Evolutionary conservation across 139 green algal species (phyloP).

Genomic region (Auxenochlorella protothecoides): DNA sequence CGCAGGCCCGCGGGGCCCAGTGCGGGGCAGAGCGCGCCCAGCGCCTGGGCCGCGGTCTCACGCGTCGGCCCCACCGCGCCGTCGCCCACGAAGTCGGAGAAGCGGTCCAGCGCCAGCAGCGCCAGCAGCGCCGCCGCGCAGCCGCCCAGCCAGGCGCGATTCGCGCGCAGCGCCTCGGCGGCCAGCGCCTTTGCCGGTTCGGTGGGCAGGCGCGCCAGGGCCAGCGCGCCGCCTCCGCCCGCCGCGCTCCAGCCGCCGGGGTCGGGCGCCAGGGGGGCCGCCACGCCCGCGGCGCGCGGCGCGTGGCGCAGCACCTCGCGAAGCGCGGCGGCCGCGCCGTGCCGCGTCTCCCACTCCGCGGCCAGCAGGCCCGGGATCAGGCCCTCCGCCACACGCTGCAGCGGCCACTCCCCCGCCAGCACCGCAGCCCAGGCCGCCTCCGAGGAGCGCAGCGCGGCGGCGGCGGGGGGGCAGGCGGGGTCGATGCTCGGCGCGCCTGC

Average conservation of each 20-base stretch:
- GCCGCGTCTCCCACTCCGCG: constrained; percentile 37
- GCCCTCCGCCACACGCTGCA: neutral
- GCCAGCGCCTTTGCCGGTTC: constrained; percentile 9
- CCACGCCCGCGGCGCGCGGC: constrained; percentile 36
- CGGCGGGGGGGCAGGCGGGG: too few species aligned
- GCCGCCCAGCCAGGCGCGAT: constrained; percentile 74
- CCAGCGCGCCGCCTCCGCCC: constrained; percentile 24
- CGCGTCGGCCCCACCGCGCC: constrained; percentile 82
- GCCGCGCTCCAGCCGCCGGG: constrained; percentile 20
- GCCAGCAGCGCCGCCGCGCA: constrained; percentile 70
- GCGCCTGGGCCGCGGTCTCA: constrained; percentile 88
- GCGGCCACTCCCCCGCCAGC: neutral
- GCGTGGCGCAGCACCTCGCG: constrained; percentile 69
- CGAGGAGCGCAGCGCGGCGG: too few species aligned
- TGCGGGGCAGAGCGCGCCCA: constrained; percentile 49
- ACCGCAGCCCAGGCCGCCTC: constrained; percentile 3
- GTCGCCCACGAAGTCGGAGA: constrained; percentile 91
- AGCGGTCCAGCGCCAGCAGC: constrained; percentile 86
- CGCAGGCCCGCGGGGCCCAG: constrained; percentile 23
- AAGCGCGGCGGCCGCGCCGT: constrained; percentile 76
- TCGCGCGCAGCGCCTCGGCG: constrained; percentile 29
- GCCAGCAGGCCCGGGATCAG: neutral
- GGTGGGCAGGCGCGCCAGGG: constrained; percentile 24
- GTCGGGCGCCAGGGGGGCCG: constrained; percentile 1
- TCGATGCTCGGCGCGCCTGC: too few species aligned